These are phyloP conservation scores for Albophoma yamanashiensis DNA, from an alignment of 2,329 filamentous ascomycete genomes.

Conservation along the genomic window DNA sequence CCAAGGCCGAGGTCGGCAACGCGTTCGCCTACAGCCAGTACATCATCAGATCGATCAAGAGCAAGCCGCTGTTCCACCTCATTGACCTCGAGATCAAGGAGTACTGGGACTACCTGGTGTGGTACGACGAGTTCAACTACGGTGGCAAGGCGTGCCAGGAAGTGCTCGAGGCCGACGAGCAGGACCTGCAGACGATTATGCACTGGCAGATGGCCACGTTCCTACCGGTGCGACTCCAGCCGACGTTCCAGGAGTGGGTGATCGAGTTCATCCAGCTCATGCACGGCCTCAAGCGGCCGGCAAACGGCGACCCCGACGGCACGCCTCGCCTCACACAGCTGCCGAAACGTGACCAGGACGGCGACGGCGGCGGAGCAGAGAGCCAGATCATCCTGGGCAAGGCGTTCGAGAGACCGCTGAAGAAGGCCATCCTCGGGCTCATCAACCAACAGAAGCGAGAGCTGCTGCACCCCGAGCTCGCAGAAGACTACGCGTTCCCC, in stretches of 20 bases:
- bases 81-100: slow-evolving; percentile 95
- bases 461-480: slow-evolving; percentile 78
- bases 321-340: slow-evolving; percentile 50
- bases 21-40: slow-evolving; percentile 96
- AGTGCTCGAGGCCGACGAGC: slow-evolving; percentile 61
- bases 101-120: slow-evolving; percentile 98
- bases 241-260: slow-evolving; percentile 83
- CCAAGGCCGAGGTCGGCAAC: slow-evolving; percentile 92
- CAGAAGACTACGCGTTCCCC: slow-evolving; percentile 79
- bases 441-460: slow-evolving; percentile 80
- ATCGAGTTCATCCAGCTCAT: slow-evolving; percentile 92
- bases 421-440: slow-evolving; percentile 76
- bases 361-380: slow-evolving; percentile 49
- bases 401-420: slow-evolving; percentile 76
- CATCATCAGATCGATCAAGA: slow-evolving; percentile 93
- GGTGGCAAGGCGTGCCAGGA: slow-evolving; percentile 85
- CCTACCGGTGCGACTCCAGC: slow-evolving; percentile 68
- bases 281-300: slow-evolving; percentile 71
- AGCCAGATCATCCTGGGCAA: slow-evolving; percentile 63
- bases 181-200: slow-evolving; percentile 86
- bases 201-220: slow-evolving; percentile 96
- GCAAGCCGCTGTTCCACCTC: slow-evolving; percentile 92
- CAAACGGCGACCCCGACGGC: slow-evolving; percentile 34
- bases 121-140: slow-evolving; percentile 99
- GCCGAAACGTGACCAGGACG: slow-evolving; percentile 49